Conservation (phyloP, 495 filamentous ascomycete species). For the Hyaloscypha hepaticicola region DNA sequence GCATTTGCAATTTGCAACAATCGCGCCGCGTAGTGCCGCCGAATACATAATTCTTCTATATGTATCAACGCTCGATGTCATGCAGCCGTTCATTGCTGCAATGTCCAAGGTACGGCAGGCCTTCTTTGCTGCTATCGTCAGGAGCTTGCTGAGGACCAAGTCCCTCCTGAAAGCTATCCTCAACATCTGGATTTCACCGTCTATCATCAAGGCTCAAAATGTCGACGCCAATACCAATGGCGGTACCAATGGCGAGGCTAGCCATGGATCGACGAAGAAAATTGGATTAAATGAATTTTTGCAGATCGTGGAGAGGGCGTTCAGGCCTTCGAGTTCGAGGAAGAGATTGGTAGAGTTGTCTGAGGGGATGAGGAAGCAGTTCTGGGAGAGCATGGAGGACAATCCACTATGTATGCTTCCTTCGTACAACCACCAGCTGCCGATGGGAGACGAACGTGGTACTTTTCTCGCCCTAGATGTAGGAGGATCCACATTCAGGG, state of each 20-base stretch:
- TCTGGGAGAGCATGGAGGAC: slow-evolving; percentile 42
- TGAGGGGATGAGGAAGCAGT: slow-evolving; percentile 45
- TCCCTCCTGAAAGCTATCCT: slow-evolving; percentile 51
- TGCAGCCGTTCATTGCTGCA: slow-evolving; percentile 35
- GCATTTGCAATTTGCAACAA: background rate
- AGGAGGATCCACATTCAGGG: slow-evolving; percentile 78
- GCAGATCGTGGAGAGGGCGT: slow-evolving; percentile 36
- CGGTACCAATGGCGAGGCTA: background rate
- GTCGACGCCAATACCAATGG: slow-evolving; percentile 20
- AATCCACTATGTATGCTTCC: slow-evolving; percentile 56
- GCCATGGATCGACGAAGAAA: background rate
- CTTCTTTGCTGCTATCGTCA: slow-evolving; percentile 37
- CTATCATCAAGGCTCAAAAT: slow-evolving; percentile 37
- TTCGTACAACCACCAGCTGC: slow-evolving; percentile 69
- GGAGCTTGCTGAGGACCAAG: slow-evolving; percentile 49
- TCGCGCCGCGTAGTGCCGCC: slow-evolving; percentile 22
- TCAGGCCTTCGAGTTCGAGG: slow-evolving; percentile 40
- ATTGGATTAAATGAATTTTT: slow-evolving; percentile 30
- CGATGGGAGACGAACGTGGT: slow-evolving; percentile 69
- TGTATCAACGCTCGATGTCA: slow-evolving; percentile 35
- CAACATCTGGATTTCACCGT: slow-evolving; percentile 47
- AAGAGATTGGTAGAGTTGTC: slow-evolving; percentile 42
- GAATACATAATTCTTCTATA: slow-evolving; percentile 22
- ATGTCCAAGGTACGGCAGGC: slow-evolving; percentile 33
- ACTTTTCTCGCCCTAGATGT: slow-evolving; percentile 58